Evolutionary conservation across 108 stramenopile species (phyloP), one percentile per base, ranked within the genome.

Genomic region (Skeletonema marinoi): DNA sequence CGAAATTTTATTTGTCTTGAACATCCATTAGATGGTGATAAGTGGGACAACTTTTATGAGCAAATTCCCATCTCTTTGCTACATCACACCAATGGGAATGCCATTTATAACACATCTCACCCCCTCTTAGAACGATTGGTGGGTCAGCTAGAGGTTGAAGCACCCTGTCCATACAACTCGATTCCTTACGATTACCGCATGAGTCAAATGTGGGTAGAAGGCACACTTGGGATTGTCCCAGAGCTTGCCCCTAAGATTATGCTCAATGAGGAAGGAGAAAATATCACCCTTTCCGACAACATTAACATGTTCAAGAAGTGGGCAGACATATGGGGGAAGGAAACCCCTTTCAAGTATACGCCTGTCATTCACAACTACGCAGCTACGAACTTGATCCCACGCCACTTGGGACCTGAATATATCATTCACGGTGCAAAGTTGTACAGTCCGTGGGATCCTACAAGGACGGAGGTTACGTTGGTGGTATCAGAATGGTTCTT

Each of bases 21-120:
- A 25, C 25, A 25, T 25, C 25, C 25, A 25, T 25, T 25, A 25
- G 75, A 77, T 62, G 90, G 90, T 42, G 84, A 88, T 64, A 88
- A 87, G 63, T 91, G 90, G 90, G 90, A 91, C 59, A 77, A 81
- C 19, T 91, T 91, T 48, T 87, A 87, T 54, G 86, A 86, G 39
- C 65, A 88, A 69, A 85, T 91, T 41, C 90, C 90, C 0, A 78
- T 83, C 31, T 77, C 88, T 6, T 74, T 91, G 1, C 70, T 89
- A 13, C 80, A 89, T 39, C 90, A 91, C 66, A 91, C 85, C 4
- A 91, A 91, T 58, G 90, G 90, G 29, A 91, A 91, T 80, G 90
- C 85, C 29, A 84, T 91, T 48, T 91, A 91, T 66, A 91, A 91
- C 65, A 87, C 86, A 11, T 85, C 88, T 10, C 88, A 89, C 68